Evolutionary conservation across 192 early-diverging fungal species (phyloP).

Genomic region (Linnemannia schmuckeri): DNA sequence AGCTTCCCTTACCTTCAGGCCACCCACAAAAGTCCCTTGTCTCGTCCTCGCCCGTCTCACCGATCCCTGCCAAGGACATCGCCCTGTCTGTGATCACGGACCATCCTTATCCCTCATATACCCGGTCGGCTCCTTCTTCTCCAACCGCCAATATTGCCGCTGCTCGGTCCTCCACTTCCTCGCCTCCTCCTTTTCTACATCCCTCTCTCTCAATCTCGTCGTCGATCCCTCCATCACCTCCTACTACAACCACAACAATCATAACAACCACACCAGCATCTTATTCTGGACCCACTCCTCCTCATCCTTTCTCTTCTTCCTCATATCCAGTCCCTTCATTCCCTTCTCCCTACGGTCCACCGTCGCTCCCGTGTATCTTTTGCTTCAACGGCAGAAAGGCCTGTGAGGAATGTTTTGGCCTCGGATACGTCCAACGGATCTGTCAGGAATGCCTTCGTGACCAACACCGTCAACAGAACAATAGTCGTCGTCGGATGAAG

Average conservation of each 20-base stretch:
- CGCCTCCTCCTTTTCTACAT: background rate
- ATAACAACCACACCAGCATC: background rate
- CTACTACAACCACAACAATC: background rate
- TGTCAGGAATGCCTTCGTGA: constrained; percentile 40
- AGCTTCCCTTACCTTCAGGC: constrained; percentile 24
- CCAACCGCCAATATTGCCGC: background rate
- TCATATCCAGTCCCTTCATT: background rate
- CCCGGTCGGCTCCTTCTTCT: background rate
- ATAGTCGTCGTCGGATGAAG: background rate
- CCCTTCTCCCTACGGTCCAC: background rate
- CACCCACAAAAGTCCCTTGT: constrained; percentile 16
- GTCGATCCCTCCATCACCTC: background rate
- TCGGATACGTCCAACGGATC: constrained; percentile 42
- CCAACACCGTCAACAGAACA: constrained; percentile 3
- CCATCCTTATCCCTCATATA: background rate
- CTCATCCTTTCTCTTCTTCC: background rate
- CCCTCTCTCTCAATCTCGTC: background rate
- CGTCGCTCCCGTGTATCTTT: constrained; percentile 28
- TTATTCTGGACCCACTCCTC: background rate
- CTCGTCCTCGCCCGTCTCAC: background rate
- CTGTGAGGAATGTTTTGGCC: constrained; percentile 37
- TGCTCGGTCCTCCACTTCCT: background rate
- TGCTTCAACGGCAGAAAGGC: constrained; percentile 33
- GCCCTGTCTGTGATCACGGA: constrained; percentile 1
- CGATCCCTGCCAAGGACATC: constrained; percentile 8